These are phyloP conservation scores for Scheffersomyces parashehatae DNA, from an alignment of 1,139 yeast species.

Conservation along the genomic window DNA sequence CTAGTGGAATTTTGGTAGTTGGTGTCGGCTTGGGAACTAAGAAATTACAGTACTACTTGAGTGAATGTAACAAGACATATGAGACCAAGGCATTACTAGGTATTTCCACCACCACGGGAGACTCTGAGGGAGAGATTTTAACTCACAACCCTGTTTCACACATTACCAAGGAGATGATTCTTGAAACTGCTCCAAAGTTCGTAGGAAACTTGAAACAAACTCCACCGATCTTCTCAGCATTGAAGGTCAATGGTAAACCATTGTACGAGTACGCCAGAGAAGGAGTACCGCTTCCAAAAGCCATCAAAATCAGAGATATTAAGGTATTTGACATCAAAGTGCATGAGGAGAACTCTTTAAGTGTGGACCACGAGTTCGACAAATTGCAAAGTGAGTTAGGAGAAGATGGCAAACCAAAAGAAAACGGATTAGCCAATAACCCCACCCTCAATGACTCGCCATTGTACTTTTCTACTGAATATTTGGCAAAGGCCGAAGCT, in stretches of 20 bases:
- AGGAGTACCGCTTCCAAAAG: conserved; percentile 79
- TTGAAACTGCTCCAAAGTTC: conserved; percentile 57
- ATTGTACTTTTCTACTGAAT: conserved; percentile 59
- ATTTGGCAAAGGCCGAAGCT: conserved; percentile 37
- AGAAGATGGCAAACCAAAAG: conserved; percentile 53
- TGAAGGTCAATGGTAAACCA: conserved; percentile 93
- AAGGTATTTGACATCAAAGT: conserved; percentile 57
- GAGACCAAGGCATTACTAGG: conserved; percentile 87
- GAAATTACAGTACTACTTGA: conserved; percentile 64
- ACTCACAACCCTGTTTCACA: conserved; percentile 58
- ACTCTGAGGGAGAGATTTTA: conserved; percentile 81
- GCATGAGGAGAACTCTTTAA: conserved; percentile 51
- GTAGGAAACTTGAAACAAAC: conserved; percentile 81
- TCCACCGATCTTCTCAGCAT: conserved; percentile 93
- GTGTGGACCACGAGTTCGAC: conserved; percentile 55
- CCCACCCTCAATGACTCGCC: conserved; percentile 67
- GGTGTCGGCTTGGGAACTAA: conserved; percentile 94
- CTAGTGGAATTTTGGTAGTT: conserved; percentile 87
- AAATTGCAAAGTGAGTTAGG: conserved; percentile 52
- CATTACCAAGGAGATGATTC: conserved; percentile 55
- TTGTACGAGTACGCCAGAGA: conserved; percentile 92
- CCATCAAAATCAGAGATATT: conserved; percentile 76
- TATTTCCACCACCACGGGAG: conserved; percentile 90
- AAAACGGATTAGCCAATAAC: conserved; percentile 46
- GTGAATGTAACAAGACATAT: conserved; percentile 75